These are phyloP conservation scores for Metschnikowia lachancei DNA, from an alignment of 805 yeast species.

Conservation along the genomic window DNA sequence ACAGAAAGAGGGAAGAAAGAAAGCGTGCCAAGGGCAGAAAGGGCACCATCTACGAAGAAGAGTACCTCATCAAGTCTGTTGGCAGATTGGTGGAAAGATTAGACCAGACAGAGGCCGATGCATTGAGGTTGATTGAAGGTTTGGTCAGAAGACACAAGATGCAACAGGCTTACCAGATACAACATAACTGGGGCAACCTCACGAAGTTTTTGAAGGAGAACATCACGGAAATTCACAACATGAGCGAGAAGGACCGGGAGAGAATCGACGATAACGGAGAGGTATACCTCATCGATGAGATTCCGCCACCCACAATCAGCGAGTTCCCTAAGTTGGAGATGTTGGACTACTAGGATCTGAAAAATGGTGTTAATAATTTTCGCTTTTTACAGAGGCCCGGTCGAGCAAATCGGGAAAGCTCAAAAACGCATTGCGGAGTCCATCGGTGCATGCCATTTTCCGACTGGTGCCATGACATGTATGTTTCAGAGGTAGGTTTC, in stretches of 20 bases:
- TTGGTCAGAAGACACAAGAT: slow-evolving; percentile 67
- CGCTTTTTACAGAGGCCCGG: slow-evolving; percentile 7
- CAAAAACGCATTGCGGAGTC: slow-evolving; percentile 41
- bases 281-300: slow-evolving; percentile 71
- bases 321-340: slow-evolving; percentile 59
- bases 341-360: slow-evolving; percentile 50
- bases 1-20: slow-evolving; percentile 91
- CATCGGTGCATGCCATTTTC: slow-evolving; percentile 50
- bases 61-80: slow-evolving; percentile 81
- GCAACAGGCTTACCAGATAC: slow-evolving; percentile 81
- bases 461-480: slow-evolving; percentile 39
- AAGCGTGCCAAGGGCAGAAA: slow-evolving; percentile 96
- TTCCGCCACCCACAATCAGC: slow-evolving; percentile 64
- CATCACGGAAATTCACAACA: slow-evolving; percentile 70
- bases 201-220: slow-evolving; percentile 54
- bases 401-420: slow-evolving; percentile 23
- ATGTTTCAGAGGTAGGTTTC: slow-evolving; percentile 32
- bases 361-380: neutral
- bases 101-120: slow-evolving; percentile 71
- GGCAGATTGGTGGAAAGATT: slow-evolving; percentile 86
- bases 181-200: slow-evolving; percentile 61
- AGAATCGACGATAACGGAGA: slow-evolving; percentile 87
- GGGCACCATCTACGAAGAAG: slow-evolving; percentile 97
- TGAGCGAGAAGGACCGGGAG: slow-evolving; percentile 84
- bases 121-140: slow-evolving; percentile 68